Conservation (phyloP, 2,329 filamentous ascomycete species). For the Elsinoe necatrix region DNA sequence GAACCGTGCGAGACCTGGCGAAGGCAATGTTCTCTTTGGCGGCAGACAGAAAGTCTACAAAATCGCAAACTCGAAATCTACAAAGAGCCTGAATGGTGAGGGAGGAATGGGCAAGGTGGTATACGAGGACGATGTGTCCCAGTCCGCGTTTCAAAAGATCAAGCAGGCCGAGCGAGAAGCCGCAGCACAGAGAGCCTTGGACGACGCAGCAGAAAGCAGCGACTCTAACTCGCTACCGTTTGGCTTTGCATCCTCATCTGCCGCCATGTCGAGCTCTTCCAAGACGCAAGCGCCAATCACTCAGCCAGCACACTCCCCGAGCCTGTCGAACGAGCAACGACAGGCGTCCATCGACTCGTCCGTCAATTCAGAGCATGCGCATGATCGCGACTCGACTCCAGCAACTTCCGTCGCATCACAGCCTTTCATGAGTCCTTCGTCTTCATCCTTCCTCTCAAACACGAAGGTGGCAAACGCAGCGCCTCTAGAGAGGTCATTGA, state of each 20-base stretch:
- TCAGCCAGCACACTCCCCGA: constrained; percentile 46
- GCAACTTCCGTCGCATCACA: constrained; percentile 85
- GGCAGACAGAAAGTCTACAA: constrained; percentile 94
- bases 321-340: constrained; percentile 63
- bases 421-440: constrained; percentile 30
- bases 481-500: constrained; percentile 54
- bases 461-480: constrained; percentile 26
- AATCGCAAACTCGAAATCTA: constrained; percentile 49
- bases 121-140: constrained; percentile 78
- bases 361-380: constrained; percentile 63
- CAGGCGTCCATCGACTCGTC: constrained; percentile 65
- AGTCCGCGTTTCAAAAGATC: constrained; percentile 76
- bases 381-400: constrained; percentile 70
- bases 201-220: constrained; percentile 27
- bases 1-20: constrained; percentile 69
- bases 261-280: neutral
- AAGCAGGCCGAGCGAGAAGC: constrained; percentile 49
- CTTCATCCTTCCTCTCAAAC: constrained; percentile 1
- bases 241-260: constrained; percentile 17
- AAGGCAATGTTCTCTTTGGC: constrained; percentile 90
- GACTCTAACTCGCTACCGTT: constrained; percentile 22
- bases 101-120: constrained; percentile 58
- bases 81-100: constrained; percentile 35
- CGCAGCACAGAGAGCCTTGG: constrained; percentile 31
- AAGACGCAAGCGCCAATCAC: constrained; percentile 9